Evolutionary conservation across 1,139 yeast genomes (phyloP), one percentile per base, ranked within the genome.

Genomic region (Sugiyamaella pinicola): DNA sequence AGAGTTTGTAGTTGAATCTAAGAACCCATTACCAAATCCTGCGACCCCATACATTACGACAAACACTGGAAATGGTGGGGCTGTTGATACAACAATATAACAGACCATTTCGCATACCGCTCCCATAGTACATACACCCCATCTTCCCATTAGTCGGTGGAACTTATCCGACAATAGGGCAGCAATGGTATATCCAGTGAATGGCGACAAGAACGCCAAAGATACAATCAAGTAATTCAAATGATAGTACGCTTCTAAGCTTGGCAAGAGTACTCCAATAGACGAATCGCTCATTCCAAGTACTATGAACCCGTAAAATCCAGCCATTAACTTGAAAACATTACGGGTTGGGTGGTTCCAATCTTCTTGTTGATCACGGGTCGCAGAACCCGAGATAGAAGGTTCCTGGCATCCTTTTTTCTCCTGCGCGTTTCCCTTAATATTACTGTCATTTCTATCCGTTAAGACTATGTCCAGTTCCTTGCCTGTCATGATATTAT

Each of bases 21-120:
- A 74, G 13, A 74, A 66, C 0, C 85, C 87, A 33, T 74, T 64
- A 1, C 87, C 88, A 37, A 79, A 62, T 0, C 88, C 88, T 4
- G 84, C 83, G 57, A 81, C 68, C 63, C 78, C 79, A 60, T 77
- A 82, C 0, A 76, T 84, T 33, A 76, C 63, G 13, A 79, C 82
- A 9, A 79, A 73, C 4, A 77, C 53, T 3, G 68, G 63, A 49
- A 59, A 65, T 3, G 69, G 70, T 58, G 52, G 81, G 67, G 60
- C 75, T 47, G 75, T 73, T 45, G 73, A 61, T 10, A 75, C 74
- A 2, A 77, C 63, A 0, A 73, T 64, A 58, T 69, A 76, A 72
- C 76, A 75, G 4, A 71, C 49, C 24, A 69, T 55, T 17, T 75
- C 69, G 40, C 67, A 62, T 0, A 61, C 28, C 17, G 76, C 68